Conservation (phyloP, 2,329 filamentous ascomycete genomes). For the Penicillium sp. region DNA sequence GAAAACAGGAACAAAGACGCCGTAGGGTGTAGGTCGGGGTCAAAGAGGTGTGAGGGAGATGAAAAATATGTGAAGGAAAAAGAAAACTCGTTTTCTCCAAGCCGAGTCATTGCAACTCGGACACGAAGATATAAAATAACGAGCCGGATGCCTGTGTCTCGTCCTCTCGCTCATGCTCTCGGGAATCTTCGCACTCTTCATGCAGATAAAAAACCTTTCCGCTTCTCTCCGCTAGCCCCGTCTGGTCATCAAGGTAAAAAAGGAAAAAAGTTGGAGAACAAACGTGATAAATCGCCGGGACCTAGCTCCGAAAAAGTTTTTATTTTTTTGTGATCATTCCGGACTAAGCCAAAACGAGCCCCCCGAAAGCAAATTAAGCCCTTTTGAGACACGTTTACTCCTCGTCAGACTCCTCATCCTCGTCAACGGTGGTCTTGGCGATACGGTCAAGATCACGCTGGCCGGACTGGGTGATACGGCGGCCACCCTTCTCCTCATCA, state of each 20-base stretch:
- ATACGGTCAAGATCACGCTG: slow-evolving; percentile 99
- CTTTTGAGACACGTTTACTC: slow-evolving; percentile 47
- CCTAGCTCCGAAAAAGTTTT: slow-evolving; percentile 37
- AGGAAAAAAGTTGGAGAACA: slow-evolving; percentile 30
- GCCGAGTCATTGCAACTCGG: slow-evolving; percentile 15
- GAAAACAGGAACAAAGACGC: slow-evolving; percentile 36
- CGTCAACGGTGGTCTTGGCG: slow-evolving; percentile 71
- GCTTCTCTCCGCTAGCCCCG: slow-evolving; percentile 36
- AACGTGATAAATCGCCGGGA: slow-evolving; percentile 36
- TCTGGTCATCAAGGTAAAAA: slow-evolving; percentile 36
- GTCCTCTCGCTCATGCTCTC: slow-evolving; percentile 34
- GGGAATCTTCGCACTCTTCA: slow-evolving; percentile 30
- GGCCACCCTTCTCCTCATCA: slow-evolving; percentile 98
- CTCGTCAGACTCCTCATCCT: slow-evolving; percentile 54
- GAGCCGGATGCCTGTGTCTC: slow-evolving; percentile 29
- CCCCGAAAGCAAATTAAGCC: slow-evolving; percentile 36
- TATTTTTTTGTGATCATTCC: slow-evolving; percentile 36
- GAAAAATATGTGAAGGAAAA: slow-evolving; percentile 33
- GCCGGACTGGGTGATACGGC: slow-evolving; percentile 96
- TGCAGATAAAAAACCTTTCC: slow-evolving; percentile 27
- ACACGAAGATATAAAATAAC: slow-evolving; percentile 17
- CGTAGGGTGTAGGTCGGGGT: slow-evolving; percentile 34
- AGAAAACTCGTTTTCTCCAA: slow-evolving; percentile 21
- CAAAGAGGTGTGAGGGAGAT: slow-evolving; percentile 36
- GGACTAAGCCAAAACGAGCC: slow-evolving; percentile 34